Conservation (phyloP, 2,329 filamentous ascomycete genomes). For the Neonectria magnoliae region DNA sequence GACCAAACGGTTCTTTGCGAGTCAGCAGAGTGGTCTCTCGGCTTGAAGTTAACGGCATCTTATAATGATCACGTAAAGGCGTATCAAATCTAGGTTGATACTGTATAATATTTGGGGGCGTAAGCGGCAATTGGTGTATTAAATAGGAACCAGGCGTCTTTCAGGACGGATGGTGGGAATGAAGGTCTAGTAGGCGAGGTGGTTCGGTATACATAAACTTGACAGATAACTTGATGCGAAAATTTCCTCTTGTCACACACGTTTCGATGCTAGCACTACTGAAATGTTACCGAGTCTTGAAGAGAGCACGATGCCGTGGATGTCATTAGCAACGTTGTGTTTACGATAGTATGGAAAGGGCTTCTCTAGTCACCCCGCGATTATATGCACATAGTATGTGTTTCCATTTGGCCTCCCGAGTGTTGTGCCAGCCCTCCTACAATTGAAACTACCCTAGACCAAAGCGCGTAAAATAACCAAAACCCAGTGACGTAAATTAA, state of each 20-base stretch:
- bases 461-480: not conserved
- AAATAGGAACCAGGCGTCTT: slow-evolving; percentile 19
- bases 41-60: slow-evolving; percentile 2
- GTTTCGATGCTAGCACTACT: not conserved
- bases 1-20: slow-evolving; percentile 74
- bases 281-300: not conserved
- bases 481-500: too few species aligned
- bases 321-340: not conserved
- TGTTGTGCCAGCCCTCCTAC: not conserved
- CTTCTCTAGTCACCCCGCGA: not conserved
- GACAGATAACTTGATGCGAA: slow-evolving; percentile 8
- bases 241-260: slow-evolving; percentile 2
- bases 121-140: slow-evolving; percentile 6
- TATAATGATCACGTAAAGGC: not conserved
- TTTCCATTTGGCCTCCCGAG: not conserved
- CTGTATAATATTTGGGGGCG: slow-evolving; percentile 19
- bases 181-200: not conserved
- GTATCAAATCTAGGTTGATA: slow-evolving; percentile 1
- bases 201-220: slow-evolving; percentile 3
- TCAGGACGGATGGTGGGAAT: slow-evolving; percentile 15
- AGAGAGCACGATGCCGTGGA: not conserved
- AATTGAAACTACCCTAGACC: not conserved
- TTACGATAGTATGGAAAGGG: not conserved
- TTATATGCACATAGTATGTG: not conserved
- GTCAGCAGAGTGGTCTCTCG: slow-evolving; percentile 46